phyloP scores from a whole-genome alignment of 805 yeast species.

The Ogataea paradorogensis region DNA sequence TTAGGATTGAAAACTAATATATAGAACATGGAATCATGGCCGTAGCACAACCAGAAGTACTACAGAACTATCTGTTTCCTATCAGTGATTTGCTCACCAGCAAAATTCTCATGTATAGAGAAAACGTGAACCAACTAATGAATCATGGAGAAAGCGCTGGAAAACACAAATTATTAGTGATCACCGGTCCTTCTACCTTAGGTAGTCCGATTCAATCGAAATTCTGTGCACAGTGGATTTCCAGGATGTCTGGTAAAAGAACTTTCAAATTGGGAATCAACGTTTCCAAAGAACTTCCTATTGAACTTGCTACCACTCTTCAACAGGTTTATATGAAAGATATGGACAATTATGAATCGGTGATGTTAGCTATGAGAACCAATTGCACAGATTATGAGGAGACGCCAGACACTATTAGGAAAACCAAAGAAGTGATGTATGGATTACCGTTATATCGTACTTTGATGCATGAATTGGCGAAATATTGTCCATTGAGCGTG shows the following conservation, averaged over 20 bases:
- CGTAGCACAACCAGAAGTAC: conserved; percentile 43
- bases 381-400: conserved; percentile 34
- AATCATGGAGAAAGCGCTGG: background rate
- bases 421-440: conserved; percentile 31
- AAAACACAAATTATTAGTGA: conserved; percentile 29
- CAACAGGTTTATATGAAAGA: conserved; percentile 11
- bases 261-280: conserved; percentile 2
- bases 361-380: conserved; percentile 37
- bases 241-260: conserved; percentile 25
- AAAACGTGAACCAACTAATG: conserved; percentile 24
- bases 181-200: conserved; percentile 40
- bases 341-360: conserved; percentile 13
- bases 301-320: conserved; percentile 1
- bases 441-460: conserved; percentile 43
- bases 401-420: conserved; percentile 14
- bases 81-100: conserved; percentile 28
- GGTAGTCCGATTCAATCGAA: conserved; percentile 33
- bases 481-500: conserved; percentile 43
- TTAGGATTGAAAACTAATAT: conserved; percentile 4
- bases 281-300: conserved; percentile 5
- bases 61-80: conserved; percentile 40
- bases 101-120: conserved; percentile 34
- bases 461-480: conserved; percentile 39
- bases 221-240: conserved; percentile 43
- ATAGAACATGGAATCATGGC: conserved; percentile 35